Evolutionary conservation across 2,329 filamentous ascomycete species (phyloP).

Genomic region (Pseudogymnoascus sp.): DNA sequence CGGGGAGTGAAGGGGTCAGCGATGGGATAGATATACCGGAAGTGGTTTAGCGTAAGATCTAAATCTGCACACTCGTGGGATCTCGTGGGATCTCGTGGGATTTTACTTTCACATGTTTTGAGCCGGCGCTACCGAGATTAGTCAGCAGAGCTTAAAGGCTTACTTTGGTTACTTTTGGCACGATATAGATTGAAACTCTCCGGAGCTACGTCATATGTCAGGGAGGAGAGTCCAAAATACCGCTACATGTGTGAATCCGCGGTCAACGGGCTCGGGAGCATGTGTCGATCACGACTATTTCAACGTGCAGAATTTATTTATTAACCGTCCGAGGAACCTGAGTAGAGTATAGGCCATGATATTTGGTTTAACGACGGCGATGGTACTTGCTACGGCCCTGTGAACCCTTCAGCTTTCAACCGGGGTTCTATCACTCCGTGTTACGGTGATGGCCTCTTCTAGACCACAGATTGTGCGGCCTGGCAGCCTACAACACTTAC

Average conservation of each 20-base stretch:
- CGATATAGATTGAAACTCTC: background rate
- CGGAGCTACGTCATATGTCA: background rate
- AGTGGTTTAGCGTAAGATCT: background rate
- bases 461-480: background rate
- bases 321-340: background rate
- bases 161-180: background rate
- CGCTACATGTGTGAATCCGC: slow-evolving; percentile 7
- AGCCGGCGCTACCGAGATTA: background rate
- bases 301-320: background rate
- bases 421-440: background rate
- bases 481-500: background rate
- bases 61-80: background rate
- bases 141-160: slow-evolving; percentile 2
- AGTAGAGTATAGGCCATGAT: background rate
- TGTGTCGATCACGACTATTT: slow-evolving; percentile 4
- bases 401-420: background rate
- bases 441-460: background rate
- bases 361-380: background rate
- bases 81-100: background rate
- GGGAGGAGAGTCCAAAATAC: background rate
- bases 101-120: background rate
- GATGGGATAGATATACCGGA: background rate
- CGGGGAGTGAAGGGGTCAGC: background rate
- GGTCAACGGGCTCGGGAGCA: background rate
- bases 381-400: background rate